A percentile compares a stretch with the other conserved stretches of the same genome.
phyloP scores from a whole-genome alignment of 2,329 filamentous ascomycete species.

The Dactylonectria macrodidyma region DNA sequence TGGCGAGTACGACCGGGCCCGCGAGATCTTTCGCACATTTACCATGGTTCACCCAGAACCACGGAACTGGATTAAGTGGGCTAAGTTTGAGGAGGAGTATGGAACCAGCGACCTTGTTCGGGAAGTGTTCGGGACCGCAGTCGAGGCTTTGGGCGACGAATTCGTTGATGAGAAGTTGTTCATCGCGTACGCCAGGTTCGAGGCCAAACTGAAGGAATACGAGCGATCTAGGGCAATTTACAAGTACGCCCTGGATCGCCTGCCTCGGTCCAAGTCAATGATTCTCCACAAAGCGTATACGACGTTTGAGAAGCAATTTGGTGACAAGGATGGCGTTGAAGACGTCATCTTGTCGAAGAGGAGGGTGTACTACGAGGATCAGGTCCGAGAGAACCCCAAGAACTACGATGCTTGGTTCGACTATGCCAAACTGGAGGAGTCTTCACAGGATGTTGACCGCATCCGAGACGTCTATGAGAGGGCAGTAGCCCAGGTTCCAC shows the following conservation, averaged over 20 bases:
- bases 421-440: slow-evolving; percentile 91
- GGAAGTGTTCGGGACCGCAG: slow-evolving; percentile 90
- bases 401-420: slow-evolving; percentile 99
- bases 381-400: slow-evolving; percentile 92
- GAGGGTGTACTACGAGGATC: slow-evolving; percentile 93
- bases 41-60: slow-evolving; percentile 95
- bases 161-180: slow-evolving; percentile 98
- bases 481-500: slow-evolving; percentile 94
- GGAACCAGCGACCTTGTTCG: slow-evolving; percentile 93
- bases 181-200: slow-evolving; percentile 94
- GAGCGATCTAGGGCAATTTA: slow-evolving; percentile 95
- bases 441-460: slow-evolving; percentile 83
- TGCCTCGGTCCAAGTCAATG: slow-evolving; percentile 89
- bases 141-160: slow-evolving; percentile 92
- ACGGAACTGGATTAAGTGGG: slow-evolving; percentile 99
- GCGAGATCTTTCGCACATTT: slow-evolving; percentile 90
- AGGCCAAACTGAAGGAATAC: slow-evolving; percentile 94
- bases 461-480: slow-evolving; percentile 95
- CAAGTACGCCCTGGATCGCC: slow-evolving; percentile 93
- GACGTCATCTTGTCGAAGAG: slow-evolving; percentile 97
- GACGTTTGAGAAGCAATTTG: slow-evolving; percentile 98
- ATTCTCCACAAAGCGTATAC: slow-evolving; percentile 94
- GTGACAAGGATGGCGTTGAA: slow-evolving; percentile 92
- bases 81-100: slow-evolving; percentile 95
- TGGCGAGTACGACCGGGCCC: slow-evolving; percentile 90